A percentile compares a stretch with the other conserved stretches of the same genome.
Conservation (phyloP, 2,329 filamentous ascomycete genomes). For the Fusarium cicatricum region DNA sequence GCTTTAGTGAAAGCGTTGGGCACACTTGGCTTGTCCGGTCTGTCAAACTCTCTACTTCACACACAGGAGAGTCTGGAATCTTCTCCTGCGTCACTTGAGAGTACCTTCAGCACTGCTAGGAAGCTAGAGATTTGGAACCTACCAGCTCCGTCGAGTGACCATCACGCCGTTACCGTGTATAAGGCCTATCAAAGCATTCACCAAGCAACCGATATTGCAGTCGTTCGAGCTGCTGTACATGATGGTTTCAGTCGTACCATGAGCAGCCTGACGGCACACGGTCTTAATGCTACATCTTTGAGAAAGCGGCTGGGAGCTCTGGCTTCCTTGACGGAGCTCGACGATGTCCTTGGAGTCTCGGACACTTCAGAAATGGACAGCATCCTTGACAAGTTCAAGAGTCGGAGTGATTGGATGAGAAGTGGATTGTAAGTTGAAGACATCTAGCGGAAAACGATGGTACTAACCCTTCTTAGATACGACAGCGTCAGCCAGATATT, state of each 20-base stretch:
- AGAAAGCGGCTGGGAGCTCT: slow-evolving; percentile 67
- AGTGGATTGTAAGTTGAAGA: slow-evolving; percentile 70
- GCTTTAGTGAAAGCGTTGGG: slow-evolving; percentile 81
- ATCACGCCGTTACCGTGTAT: slow-evolving; percentile 76
- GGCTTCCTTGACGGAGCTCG: slow-evolving; percentile 81
- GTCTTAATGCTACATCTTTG: slow-evolving; percentile 59
- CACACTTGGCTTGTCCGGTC: slow-evolving; percentile 81
- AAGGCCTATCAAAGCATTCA: slow-evolving; percentile 82
- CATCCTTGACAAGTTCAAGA: slow-evolving; percentile 69
- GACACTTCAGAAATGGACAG: slow-evolving; percentile 67
- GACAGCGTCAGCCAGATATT: slow-evolving; percentile 82
- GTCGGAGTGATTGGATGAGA: slow-evolving; percentile 80
- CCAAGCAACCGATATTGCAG: slow-evolving; percentile 64
- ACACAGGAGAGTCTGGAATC: slow-evolving; percentile 68
- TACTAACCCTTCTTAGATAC: slow-evolving; percentile 58
- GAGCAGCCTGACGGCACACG: slow-evolving; percentile 59
- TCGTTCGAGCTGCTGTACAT: slow-evolving; percentile 67
- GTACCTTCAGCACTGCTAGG: slow-evolving; percentile 80
- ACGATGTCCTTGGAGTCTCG: slow-evolving; percentile 74
- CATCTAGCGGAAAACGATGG: not conserved
- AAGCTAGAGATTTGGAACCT: slow-evolving; percentile 93
- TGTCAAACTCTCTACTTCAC: slow-evolving; percentile 82
- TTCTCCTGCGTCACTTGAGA: slow-evolving; percentile 69
- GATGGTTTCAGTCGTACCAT: slow-evolving; percentile 69
- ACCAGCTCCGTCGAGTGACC: slow-evolving; percentile 71